Evolutionary conservation across 768 basidiomycete species (phyloP).

Genomic region (Pholiota microspora): DNA sequence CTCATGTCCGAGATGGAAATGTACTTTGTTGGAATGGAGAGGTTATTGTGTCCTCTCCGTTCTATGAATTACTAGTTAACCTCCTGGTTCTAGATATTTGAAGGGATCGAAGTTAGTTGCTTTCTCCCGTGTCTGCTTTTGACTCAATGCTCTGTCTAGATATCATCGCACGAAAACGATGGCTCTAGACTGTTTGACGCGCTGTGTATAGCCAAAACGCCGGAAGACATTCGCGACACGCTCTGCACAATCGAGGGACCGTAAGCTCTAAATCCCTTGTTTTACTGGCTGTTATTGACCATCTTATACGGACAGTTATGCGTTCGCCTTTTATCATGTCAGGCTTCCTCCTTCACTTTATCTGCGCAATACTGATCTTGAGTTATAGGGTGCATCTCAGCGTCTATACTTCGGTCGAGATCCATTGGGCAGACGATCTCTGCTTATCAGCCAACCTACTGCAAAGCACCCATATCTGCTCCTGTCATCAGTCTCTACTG

Average conservation of each 20-base stretch:
- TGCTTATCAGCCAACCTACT: slow-evolving; percentile 67
- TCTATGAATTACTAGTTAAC: neutral
- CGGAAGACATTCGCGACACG: slow-evolving; percentile 44
- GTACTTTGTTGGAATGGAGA: slow-evolving; percentile 88
- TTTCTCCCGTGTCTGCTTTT: neutral
- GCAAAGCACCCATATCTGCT: slow-evolving; percentile 48
- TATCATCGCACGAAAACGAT: slow-evolving; percentile 66
- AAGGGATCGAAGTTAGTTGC: slow-evolving; percentile 65
- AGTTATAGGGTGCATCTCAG: slow-evolving; percentile 35
- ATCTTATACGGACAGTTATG: slow-evolving; percentile 53
- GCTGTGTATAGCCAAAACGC: slow-evolving; percentile 27
- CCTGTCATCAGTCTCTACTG: slow-evolving; percentile 65
- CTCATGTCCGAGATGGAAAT: slow-evolving; percentile 56
- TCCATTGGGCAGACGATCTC: slow-evolving; percentile 83
- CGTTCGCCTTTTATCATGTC: slow-evolving; percentile 78
- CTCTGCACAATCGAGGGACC: slow-evolving; percentile 77
- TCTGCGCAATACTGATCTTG: neutral
- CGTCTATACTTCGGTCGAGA: slow-evolving; percentile 76
- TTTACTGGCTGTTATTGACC: neutral
- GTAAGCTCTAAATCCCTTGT: slow-evolving; percentile 48
- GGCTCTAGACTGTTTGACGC: slow-evolving; percentile 50
- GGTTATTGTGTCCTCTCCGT: slow-evolving; percentile 33
- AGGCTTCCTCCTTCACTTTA: slow-evolving; percentile 16
- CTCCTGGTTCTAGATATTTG: slow-evolving; percentile 51
- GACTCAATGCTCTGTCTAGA: slow-evolving; percentile 31